These are phyloP conservation scores for Taiozyma sp. DNA, from an alignment of 1,139 yeast genomes.

Conservation along the genomic window DNA sequence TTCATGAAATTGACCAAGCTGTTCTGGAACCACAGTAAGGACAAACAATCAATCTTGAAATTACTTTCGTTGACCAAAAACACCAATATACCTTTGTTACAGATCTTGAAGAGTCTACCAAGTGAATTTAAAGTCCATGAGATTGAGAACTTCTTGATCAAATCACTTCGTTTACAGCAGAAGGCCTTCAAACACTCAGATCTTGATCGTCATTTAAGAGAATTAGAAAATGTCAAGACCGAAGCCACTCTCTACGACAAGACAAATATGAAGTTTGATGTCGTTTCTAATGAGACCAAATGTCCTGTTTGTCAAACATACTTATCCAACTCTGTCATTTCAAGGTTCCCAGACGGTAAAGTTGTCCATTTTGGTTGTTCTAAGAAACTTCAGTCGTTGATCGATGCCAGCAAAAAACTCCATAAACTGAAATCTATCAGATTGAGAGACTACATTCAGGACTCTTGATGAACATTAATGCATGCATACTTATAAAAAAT, in stretches of 20 bases:
- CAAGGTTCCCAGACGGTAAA: neutral
- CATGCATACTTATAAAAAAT: slow-evolving; percentile 10
- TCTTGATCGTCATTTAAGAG: neutral
- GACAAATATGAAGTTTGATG: neutral
- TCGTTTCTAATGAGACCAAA: slow-evolving; percentile 9
- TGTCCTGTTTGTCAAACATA: slow-evolving; percentile 61
- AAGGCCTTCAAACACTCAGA: slow-evolving; percentile 1
- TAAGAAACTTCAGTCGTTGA: slow-evolving; percentile 5
- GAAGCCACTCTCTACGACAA: neutral
- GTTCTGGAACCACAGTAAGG: slow-evolving; percentile 24
- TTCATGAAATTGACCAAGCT: slow-evolving; percentile 30
- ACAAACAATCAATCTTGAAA: slow-evolving; percentile 36
- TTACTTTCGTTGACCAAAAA: slow-evolving; percentile 4
- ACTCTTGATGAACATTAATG: slow-evolving; percentile 5
- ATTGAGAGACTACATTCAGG: slow-evolving; percentile 10
- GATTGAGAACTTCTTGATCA: slow-evolving; percentile 33
- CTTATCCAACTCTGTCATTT: slow-evolving; percentile 53
- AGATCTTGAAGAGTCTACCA: neutral
- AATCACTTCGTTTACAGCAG: neutral
- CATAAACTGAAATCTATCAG: slow-evolving; percentile 13
- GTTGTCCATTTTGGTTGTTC: slow-evolving; percentile 73
- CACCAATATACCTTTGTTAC: neutral
- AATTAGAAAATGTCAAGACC: neutral
- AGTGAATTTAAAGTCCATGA: slow-evolving; percentile 28
- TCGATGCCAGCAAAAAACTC: neutral